Conservation (phyloP, 176 grass and related monocot species). For the Echinochloa phyllopogon region DNA sequence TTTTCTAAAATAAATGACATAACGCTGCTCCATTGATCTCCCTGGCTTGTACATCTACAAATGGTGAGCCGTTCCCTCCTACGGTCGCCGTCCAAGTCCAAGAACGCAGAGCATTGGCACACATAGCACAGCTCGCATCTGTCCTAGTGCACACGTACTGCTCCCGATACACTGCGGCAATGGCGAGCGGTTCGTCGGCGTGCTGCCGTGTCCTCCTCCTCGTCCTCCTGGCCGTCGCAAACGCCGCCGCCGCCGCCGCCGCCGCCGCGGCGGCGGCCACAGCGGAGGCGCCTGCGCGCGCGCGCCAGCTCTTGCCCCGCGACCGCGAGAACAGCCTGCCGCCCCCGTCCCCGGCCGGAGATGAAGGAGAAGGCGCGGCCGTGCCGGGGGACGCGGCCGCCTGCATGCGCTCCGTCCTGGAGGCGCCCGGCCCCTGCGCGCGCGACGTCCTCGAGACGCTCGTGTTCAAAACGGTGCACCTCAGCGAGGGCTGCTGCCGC, state of each 20-base stretch:
- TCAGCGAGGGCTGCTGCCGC: conserved; percentile 33
- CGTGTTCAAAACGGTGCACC: not conserved
- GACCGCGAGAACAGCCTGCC: not conserved
- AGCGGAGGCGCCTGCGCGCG: not conserved
- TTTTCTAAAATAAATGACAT: too few species aligned
- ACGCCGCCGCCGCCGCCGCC: not conserved
- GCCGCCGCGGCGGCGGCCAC: not conserved
- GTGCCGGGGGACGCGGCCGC: not conserved
- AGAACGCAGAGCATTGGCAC: not conserved
- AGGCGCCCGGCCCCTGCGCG: conserved; percentile 29
- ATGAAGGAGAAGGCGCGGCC: not conserved
- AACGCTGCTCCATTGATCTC: too few species aligned
- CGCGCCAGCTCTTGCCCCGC: not conserved
- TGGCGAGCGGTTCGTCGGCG: not conserved
- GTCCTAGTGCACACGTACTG: not conserved
- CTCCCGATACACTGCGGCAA: not conserved
- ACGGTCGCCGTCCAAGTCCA: too few species aligned
- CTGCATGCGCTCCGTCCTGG: conserved; percentile 28
- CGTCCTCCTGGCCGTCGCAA: not conserved
- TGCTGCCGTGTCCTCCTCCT: not conserved
- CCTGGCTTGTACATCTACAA: not conserved
- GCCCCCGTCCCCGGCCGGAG: not conserved
- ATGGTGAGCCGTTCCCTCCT: not conserved
- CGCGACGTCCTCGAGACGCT: conserved; percentile 32
- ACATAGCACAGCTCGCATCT: not conserved